Conservation (phyloP, 164 flowering plant species). For the Berberis thunbergii region DNA sequence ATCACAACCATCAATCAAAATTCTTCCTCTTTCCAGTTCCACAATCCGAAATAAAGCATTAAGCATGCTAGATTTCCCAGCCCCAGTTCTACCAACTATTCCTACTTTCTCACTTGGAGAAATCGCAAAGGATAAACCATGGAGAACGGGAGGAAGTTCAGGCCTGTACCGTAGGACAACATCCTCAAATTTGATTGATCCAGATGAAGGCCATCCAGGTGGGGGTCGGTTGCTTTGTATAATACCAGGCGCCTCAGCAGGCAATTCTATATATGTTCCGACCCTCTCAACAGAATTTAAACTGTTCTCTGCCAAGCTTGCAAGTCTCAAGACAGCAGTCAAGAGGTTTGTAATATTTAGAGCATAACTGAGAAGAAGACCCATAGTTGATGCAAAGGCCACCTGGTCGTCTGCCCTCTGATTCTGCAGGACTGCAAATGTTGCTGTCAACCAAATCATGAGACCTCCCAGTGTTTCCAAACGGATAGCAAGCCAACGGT, state of each 20-base stretch:
- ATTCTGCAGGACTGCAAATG: constrained; percentile 96
- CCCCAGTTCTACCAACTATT: constrained; percentile 97
- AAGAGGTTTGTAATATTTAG: constrained; percentile 78
- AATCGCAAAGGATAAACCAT: constrained; percentile 69
- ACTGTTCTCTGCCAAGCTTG: constrained; percentile 92
- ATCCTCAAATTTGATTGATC: constrained; percentile 74
- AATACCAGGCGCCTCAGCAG: constrained; percentile 81
- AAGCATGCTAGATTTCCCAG: constrained; percentile 97
- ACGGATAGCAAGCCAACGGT: constrained; percentile 95
- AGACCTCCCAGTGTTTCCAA: constrained; percentile 85
- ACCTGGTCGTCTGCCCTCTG: constrained; percentile 75
- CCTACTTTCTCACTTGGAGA: constrained; percentile 90
- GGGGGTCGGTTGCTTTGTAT: constrained; percentile 85
- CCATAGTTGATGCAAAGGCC: constrained; percentile 98
- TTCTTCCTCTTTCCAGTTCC: constrained; percentile 86
- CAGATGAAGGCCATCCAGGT: constrained; percentile 95
- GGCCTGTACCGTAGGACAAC: constrained; percentile 92
- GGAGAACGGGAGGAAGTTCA: constrained; percentile 95
- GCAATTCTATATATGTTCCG: constrained; percentile 80
- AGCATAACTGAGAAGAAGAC: constrained; percentile 93
- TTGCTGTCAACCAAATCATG: constrained; percentile 98
- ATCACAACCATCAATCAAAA: constrained; percentile 73
- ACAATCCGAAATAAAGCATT: constrained; percentile 94
- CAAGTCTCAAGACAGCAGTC: constrained; percentile 82
- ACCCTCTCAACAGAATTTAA: constrained; percentile 87